Evolutionary conservation across 139 green algal species (phyloP).

Genomic region (Chlorella sp.): DNA sequence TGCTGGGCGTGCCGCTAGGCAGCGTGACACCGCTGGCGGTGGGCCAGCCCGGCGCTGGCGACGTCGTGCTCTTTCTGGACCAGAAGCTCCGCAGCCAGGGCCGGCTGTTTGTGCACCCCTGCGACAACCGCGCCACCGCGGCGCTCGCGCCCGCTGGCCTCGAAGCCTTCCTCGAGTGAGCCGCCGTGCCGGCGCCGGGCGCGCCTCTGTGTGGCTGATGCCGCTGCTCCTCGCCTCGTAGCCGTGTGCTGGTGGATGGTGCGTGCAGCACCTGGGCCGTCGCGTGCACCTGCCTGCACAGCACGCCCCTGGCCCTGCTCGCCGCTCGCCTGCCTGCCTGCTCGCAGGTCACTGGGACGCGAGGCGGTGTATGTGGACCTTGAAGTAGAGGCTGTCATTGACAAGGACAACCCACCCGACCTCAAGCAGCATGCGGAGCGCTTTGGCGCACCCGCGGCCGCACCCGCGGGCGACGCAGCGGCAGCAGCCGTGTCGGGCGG

Average conservation of each 20-base stretch:
- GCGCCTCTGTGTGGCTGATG: too few relatives aligned
- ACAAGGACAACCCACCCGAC: conserved; percentile 69
- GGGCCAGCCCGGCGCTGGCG: conserved; percentile 34
- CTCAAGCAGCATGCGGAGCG: conserved; percentile 57
- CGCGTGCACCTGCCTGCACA: too few relatives aligned
- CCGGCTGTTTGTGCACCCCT: conserved; percentile 64
- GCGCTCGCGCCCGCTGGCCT: conserved; percentile 45
- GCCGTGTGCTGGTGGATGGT: too few relatives aligned
- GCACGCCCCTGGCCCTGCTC: neutral
- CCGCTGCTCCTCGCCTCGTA: too few relatives aligned
- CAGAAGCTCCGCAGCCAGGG: conserved; percentile 27
- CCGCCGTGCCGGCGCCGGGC: neutral
- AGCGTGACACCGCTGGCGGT: conserved; percentile 71
- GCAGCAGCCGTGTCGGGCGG: conserved; percentile 7
- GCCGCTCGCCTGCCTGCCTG: neutral
- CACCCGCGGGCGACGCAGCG: neutral
- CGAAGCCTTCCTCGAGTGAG: conserved; percentile 56
- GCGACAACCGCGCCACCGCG: conserved; percentile 63
- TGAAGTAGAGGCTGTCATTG: conserved; percentile 61
- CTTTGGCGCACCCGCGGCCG: conserved; percentile 29
- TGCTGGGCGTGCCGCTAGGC: conserved; percentile 62
- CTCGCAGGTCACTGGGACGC: conserved; percentile 22
- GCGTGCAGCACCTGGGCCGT: too few relatives aligned
- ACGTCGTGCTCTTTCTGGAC: conserved; percentile 70
- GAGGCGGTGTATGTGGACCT: conserved; percentile 68